Evolutionary conservation across 139 green algal genomes (phyloP), one percentile per base, ranked within the genome.

Genomic region (Coelastrella sp.): DNA sequence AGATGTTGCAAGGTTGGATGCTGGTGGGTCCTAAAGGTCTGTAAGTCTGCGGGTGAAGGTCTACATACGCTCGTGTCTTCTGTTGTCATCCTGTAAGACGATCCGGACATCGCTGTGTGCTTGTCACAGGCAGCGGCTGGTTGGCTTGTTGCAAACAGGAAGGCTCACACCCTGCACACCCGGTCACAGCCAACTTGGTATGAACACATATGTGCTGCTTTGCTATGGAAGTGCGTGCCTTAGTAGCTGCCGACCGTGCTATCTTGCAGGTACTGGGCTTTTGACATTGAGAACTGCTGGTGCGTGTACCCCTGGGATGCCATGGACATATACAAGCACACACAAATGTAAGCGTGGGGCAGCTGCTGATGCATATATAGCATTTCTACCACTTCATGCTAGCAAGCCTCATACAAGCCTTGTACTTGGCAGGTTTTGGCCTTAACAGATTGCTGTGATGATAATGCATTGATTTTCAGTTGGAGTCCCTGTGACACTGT

Each of bases 211-310:
- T 49, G 35, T 49, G 35, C 35, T 49, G 35, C 35, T 49, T 49
- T 49, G 35, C 35, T 49, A 3, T 49, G 35, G 35, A 49, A 49
- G 35, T 3, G 35, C 35, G 35, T 49, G 35, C 35, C 35, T 49
- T 49, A 49, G 35, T 49, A 49, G 35, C 35, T 49, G 35, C 35
- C 35, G 35, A 49, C 35, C 35, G 1, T 49, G 35, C 35, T 49
- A 49, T n/a, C 73, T 22, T 78, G 73, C 75, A 82, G 75, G 75
- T 82, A 82, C n/a, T 82, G 75, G 75, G 35, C n/a, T 60, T 25
- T 25, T 0, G 75, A 82, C 24, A 82, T 82, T 35, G n/a, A 27
- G 11, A 82, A 82, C 75, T 82, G 75, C 75, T 82, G 75, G 75
- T 82, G 75, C 25, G 35, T 24, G 8, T 82, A 82, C 75, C 75